Base-by-base conservation (phyloP, 768 basidiomycete species). In the Boletus vinaceobasis region DNA sequence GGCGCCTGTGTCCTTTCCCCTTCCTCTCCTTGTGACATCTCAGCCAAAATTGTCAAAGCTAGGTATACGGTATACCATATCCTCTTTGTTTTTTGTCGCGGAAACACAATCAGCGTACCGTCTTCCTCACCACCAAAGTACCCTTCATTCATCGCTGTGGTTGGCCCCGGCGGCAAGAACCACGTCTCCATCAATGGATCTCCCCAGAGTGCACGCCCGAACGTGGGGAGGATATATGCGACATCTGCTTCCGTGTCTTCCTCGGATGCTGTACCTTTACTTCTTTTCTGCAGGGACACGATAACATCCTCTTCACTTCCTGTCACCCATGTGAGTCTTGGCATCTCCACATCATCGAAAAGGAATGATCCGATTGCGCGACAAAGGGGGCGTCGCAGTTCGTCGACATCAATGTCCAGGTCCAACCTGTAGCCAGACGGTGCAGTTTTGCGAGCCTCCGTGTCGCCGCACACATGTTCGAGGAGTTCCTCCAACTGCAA, bases 321-420 rank as follows among this genome's bases (percentile, higher is more conserved):
- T 3, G 84, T 82, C 57, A 86, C 77, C 78, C 84, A 84, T 29
- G 88, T 66, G 14, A 90, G 72, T 3, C 82, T 80, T 6, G 88
- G 87, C 6, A 83, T 83, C 50, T 87, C 84, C 50, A 83, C 86
- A 52, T 91, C 88, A 60, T 88, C 87, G 59, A 90, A 91, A 14
- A 91, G 75, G 65, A 82, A 90, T 47, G 78, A 84, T 14, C 82
- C 85, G 54, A 91, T 88, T 21, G 89, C 89, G 23, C 86, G 84
- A 23, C 79, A 81, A 39, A 88, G 78, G 60, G 72, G 74, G 4
- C 62, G 59, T 32, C 83, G 78, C 49, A 87, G 74, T 27, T 75
- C 71, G 23, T 64, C 59, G 48, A 78, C 76, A 29, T 71, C 51
- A 19, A 64, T 13, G 19, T 62, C 67, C 4, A 71, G 53, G 17